Base-by-base conservation (phyloP, 257 asterid species). In the Nicotiana noctiflora region DNA sequence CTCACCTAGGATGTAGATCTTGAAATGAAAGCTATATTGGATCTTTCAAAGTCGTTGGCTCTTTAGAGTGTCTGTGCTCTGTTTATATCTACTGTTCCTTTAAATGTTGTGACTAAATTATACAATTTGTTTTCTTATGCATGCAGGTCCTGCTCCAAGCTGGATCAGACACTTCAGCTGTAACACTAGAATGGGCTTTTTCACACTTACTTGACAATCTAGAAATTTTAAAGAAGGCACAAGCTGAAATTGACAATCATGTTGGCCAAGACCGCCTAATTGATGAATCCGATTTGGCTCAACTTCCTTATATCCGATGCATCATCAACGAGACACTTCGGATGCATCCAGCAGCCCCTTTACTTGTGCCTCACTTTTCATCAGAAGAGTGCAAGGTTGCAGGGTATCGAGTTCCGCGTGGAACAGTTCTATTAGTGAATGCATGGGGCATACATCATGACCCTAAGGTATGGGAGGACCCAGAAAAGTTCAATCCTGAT, bases 361-460 rank as follows among this genome's bases (percentile, higher is more conserved):
- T 94, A n/a, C 84, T 92, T 25, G 80, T 87, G 53, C 96, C 96
- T 18, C 98, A 91, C 52, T 85, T 88, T 56, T 86, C 97, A 1
- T 90, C 92, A 0, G 52, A 82, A 1, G 93, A 84, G 29, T 94
- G 98, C 89, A 77, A 60, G 0, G 90, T 94, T 1, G 92, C 85
- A 34, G 92, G 97, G 6, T 90, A 86, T 82, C 85, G 80, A 18
- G 81, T 92, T 70, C 93, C 89, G 0, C 23, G 75, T 9, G 86
- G 92, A 37, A 89, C 96, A 12, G 84, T 89, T 75, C 34, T 92
- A 13, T 52, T 94, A 31, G 90, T 92, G 61, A 94, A 94, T 65
- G 31, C 65, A 6, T 92, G 94, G 97, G 93, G 89, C 63, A 88
- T 92, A 66, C 98, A 94, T 0, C 85, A 82, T 21, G 92, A 89